phyloP scores from a whole-genome alignment of 2,329 filamentous ascomycete species.

The Talaromyces sp. region DNA sequence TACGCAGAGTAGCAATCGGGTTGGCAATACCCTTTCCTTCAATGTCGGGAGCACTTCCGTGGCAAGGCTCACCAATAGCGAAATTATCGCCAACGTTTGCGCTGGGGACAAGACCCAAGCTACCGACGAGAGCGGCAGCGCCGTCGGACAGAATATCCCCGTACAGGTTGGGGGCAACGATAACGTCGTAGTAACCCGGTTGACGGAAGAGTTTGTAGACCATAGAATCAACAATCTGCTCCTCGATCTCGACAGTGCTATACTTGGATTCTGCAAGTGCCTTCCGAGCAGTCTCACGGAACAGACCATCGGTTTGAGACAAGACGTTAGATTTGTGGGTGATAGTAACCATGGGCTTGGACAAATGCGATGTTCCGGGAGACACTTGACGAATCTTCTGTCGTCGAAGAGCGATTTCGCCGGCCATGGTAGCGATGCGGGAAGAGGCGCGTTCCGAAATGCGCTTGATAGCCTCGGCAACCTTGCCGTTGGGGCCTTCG shows the following conservation, averaged over 20 bases:
- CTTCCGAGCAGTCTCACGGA: constrained; percentile 72
- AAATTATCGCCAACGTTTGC: constrained; percentile 94
- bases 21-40: constrained; percentile 90
- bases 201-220: constrained; percentile 99
- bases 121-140: constrained; percentile 88
- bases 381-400: constrained; percentile 68
- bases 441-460: constrained; percentile 81
- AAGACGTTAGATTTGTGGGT: constrained; percentile 99
- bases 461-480: constrained; percentile 96
- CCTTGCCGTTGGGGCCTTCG: constrained; percentile 67
- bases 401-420: constrained; percentile 84
- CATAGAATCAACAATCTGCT: constrained; percentile 99
- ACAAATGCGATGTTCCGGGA: constrained; percentile 53
- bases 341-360: constrained; percentile 76
- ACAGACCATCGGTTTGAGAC: constrained; percentile 92
- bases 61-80: constrained; percentile 96
- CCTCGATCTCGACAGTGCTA: constrained; percentile 67
- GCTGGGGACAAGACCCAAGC: constrained; percentile 83
- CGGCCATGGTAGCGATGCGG: constrained; percentile 88
- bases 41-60: constrained; percentile 93
- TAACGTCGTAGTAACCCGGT: constrained; percentile 91
- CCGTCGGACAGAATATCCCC: constrained; percentile 96
- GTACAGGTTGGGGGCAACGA: constrained; percentile 96
- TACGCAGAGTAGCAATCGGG: constrained; percentile 89
- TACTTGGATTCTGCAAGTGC: constrained; percentile 67